Percentiles rank a stretch among this genome's conserved stretches.
Conservation (phyloP, 2,329 filamentous ascomycete species). For the Neodidymelliopsis sp. region DNA sequence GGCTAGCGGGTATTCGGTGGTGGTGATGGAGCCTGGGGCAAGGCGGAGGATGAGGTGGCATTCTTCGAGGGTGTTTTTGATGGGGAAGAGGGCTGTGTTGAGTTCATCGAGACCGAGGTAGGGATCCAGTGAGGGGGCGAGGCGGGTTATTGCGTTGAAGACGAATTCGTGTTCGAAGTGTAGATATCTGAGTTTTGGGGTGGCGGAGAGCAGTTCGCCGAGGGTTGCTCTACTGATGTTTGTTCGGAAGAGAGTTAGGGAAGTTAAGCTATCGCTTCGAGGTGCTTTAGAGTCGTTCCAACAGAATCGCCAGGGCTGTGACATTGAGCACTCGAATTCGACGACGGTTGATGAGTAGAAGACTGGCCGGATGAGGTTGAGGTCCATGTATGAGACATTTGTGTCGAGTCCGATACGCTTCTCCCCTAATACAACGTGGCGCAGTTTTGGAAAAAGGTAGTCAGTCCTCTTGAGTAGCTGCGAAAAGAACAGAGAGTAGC, state of each 20-base stretch:
- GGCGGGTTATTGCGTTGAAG: conserved; percentile 21
- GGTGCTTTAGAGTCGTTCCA: conserved; percentile 28
- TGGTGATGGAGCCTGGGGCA: conserved; percentile 28
- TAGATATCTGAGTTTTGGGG: conserved; percentile 28
- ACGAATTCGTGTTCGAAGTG: conserved; percentile 33
- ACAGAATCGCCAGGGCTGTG: conserved; percentile 30
- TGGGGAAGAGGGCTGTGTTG: conserved; percentile 27
- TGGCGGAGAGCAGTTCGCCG: conserved; percentile 27
- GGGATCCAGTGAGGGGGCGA: conserved; percentile 17
- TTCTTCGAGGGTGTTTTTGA: conserved; percentile 27
- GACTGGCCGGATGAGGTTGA: conserved; percentile 33
- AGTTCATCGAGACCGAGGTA: conserved; percentile 32
- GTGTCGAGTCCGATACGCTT: conserved; percentile 18
- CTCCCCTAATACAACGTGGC: conserved; percentile 28
- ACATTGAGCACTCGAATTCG: conserved; percentile 33
- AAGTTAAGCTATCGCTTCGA: conserved; percentile 24
- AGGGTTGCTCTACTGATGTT: conserved; percentile 31
- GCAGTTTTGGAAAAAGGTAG: conserved; percentile 29
- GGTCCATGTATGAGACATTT: conserved; percentile 31
- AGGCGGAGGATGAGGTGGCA: conserved; percentile 27
- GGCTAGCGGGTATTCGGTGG: conserved; percentile 22
- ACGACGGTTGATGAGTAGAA: conserved; percentile 29
- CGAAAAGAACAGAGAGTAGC: conserved; percentile 36
- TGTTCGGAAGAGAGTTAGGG: conserved; percentile 31
- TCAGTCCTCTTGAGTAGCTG: conserved; percentile 33